A percentile compares a stretch with the other conserved stretches of the same genome.
phyloP scores from a whole-genome alignment of 2,329 filamentous ascomycete species.

The Colletotrichum sp. region DNA sequence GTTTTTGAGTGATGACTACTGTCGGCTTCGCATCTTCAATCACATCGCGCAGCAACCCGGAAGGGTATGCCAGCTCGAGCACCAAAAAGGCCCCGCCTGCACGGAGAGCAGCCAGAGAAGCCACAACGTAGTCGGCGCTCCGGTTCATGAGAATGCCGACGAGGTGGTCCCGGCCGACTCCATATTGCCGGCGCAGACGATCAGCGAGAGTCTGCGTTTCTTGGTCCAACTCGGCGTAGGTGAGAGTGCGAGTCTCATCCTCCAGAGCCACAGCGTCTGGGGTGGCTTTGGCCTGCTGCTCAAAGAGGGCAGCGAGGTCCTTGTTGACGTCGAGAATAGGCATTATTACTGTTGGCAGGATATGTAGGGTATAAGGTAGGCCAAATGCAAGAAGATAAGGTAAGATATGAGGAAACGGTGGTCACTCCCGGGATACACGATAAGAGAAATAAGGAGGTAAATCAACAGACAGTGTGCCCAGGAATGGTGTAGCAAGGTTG shows the following conservation, averaged over 20 bases:
- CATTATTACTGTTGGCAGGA: slow-evolving; percentile 48
- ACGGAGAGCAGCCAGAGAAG: slow-evolving; percentile 77
- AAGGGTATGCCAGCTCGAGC: slow-evolving; percentile 79
- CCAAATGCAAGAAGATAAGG: not conserved
- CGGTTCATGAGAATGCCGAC: slow-evolving; percentile 79
- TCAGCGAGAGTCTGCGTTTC: slow-evolving; percentile 69
- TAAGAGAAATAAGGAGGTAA: not conserved
- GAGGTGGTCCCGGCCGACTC: slow-evolving; percentile 74
- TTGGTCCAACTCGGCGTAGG: slow-evolving; percentile 74
- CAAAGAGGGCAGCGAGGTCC: slow-evolving; percentile 76
- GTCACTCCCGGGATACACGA: not conserved
- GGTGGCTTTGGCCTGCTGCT: slow-evolving; percentile 69
- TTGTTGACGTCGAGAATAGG: slow-evolving; percentile 72
- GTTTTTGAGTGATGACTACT: slow-evolving; percentile 71
- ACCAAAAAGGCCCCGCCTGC: slow-evolving; percentile 83
- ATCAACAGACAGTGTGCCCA: not conserved
- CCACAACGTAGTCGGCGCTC: slow-evolving; percentile 80
- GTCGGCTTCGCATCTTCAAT: slow-evolving; percentile 76
- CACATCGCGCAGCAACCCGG: slow-evolving; percentile 75
- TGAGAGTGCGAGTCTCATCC: slow-evolving; percentile 70
- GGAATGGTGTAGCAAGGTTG: not conserved
- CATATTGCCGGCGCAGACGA: slow-evolving; percentile 68
- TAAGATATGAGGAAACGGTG: not conserved
- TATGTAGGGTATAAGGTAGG: not conserved
- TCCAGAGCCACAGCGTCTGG: slow-evolving; percentile 75